These are phyloP conservation scores for Jatropha podagrica DNA, from an alignment of 441 rosid genomes.

Conservation along the genomic window DNA sequence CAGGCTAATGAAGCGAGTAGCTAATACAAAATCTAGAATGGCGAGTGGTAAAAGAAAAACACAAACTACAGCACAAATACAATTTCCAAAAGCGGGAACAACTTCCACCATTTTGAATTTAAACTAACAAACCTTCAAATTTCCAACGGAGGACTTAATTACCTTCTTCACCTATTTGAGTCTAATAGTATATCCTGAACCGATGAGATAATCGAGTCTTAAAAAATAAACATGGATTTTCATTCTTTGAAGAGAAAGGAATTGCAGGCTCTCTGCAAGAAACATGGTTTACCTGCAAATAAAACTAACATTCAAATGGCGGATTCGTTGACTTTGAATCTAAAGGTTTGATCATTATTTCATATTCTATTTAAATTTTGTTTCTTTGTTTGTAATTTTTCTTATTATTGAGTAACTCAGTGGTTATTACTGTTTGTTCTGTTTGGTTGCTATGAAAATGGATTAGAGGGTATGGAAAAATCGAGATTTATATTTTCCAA, in stretches of 20 bases:
- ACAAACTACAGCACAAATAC: neutral
- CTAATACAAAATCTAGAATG: too few relatives aligned
- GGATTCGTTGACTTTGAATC: slow-evolving; percentile 30
- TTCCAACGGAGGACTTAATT: neutral
- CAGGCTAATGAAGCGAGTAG: neutral
- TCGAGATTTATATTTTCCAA: neutral
- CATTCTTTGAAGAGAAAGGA: slow-evolving; percentile 52
- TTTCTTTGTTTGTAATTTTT: neutral
- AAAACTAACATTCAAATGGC: slow-evolving; percentile 57
- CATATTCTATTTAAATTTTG: too few relatives aligned
- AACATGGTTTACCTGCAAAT: slow-evolving; percentile 60
- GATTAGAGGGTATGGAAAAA: neutral
- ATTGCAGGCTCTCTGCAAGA: slow-evolving; percentile 62
- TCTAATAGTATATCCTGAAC: neutral
- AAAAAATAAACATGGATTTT: slow-evolving; percentile 35
- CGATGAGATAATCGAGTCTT: neutral
- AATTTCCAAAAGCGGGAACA: slow-evolving; percentile 19
- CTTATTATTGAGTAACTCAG: neutral
- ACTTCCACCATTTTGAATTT: neutral
- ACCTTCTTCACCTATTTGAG: too few relatives aligned
- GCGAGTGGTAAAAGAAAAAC: neutral
- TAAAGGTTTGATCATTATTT: slow-evolving; percentile 33
- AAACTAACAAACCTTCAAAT: neutral
- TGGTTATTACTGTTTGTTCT: neutral
- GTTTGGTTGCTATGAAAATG: slow-evolving; percentile 13